Conservation (phyloP, 1,139 yeast genomes). For the Hansenula sp. region DNA sequence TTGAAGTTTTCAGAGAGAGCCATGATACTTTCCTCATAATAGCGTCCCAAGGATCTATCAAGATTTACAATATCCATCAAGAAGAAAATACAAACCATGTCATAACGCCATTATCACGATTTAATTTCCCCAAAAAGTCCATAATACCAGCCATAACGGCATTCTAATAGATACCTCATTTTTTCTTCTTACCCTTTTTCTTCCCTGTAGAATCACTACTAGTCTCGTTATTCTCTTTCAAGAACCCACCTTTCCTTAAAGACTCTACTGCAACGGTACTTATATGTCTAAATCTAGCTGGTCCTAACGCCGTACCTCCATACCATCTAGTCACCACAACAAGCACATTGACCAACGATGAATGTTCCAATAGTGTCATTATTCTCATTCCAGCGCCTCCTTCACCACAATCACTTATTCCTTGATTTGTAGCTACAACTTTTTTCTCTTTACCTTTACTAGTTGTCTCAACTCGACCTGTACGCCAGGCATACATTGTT, state of each 20-base stretch:
- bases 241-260: conserved; percentile 19
- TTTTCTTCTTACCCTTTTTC: conserved; percentile 6
- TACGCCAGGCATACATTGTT: conserved; percentile 65
- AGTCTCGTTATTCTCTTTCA: neutral
- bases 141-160: neutral
- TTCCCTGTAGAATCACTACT: neutral
- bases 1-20: neutral
- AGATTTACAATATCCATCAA: neutral
- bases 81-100: neutral
- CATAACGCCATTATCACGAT: neutral
- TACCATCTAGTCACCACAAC: conserved; percentile 71
- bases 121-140: neutral
- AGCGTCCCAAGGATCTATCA: neutral
- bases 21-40: neutral
- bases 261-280: conserved; percentile 46
- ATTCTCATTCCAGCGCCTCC: conserved; percentile 58
- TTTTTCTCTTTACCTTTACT: conserved; percentile 5
- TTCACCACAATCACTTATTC: conserved; percentile 61
- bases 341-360: conserved; percentile 45
- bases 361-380: conserved; percentile 43
- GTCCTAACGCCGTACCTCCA: conserved; percentile 65
- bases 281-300: conserved; percentile 60
- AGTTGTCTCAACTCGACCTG: too few species aligned
- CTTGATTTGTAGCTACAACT: conserved; percentile 31
- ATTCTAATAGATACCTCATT: neutral